Conservation (phyloP, 2,329 filamentous ascomycete genomes). For the Cryphonectria japonica region DNA sequence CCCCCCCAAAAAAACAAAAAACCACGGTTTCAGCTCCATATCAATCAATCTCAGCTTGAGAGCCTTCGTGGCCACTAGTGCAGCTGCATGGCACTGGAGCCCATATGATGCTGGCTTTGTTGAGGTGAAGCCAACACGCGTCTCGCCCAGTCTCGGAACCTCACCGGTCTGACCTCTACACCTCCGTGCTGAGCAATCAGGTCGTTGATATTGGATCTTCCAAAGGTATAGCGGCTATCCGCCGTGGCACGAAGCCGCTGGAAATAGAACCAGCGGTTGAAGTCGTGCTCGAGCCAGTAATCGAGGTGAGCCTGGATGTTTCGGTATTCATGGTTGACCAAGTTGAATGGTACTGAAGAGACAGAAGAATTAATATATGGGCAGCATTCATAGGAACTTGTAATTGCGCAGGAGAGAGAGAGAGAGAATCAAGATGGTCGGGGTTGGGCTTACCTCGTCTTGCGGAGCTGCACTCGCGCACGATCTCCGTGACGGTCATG, state of each 20-base stretch:
- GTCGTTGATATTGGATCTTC: slow-evolving; percentile 62
- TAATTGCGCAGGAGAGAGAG: slow-evolving; percentile 23
- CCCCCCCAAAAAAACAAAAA: too few relatives aligned
- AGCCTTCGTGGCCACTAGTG: background rate
- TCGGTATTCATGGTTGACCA: slow-evolving; percentile 43
- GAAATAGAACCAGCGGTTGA: slow-evolving; percentile 55
- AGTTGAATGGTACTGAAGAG: slow-evolving; percentile 44
- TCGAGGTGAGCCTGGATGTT: slow-evolving; percentile 47
- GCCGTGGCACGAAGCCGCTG: slow-evolving; percentile 69
- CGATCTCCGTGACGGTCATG: slow-evolving; percentile 62
- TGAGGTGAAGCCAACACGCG: slow-evolving; percentile 45
- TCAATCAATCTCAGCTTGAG: background rate
- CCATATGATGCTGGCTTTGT: slow-evolving; percentile 9
- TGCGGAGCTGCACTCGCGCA: slow-evolving; percentile 53
- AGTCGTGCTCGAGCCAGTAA: slow-evolving; percentile 52
- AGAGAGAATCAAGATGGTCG: background rate
- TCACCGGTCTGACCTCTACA: slow-evolving; percentile 51
- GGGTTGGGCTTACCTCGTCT: slow-evolving; percentile 48
- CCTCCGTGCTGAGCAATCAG: slow-evolving; percentile 42
- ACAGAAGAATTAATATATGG: too few relatives aligned
- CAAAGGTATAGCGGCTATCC: slow-evolving; percentile 69
- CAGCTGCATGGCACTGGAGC: slow-evolving; percentile 21
- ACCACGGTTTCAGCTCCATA: background rate
- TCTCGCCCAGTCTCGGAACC: slow-evolving; percentile 59
- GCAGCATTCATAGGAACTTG: too few relatives aligned